Evolutionary conservation across 1,284 basidiomycete genomes (phyloP).

Genomic region (Ceratobasidium sp.): DNA sequence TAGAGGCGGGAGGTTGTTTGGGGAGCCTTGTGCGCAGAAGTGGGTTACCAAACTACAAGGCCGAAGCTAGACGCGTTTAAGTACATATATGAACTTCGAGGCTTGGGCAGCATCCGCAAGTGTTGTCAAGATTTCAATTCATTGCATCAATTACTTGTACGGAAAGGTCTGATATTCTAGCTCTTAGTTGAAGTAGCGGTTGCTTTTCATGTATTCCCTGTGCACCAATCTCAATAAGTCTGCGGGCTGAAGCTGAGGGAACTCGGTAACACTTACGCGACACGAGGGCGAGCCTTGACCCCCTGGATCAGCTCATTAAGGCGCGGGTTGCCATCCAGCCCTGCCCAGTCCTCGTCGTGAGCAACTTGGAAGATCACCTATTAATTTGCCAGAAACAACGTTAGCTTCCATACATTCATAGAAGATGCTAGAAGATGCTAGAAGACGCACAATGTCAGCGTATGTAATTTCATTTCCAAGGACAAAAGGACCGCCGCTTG

Average conservation of each 20-base stretch:
- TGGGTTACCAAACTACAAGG: conserved; percentile 85
- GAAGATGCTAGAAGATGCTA: neutral
- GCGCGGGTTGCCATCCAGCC: conserved; percentile 1
- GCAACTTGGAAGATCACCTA: conserved; percentile 15
- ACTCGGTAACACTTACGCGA: neutral
- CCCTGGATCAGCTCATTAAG: conserved; percentile 12
- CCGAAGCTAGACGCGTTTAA: conserved; percentile 98
- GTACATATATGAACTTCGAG: conserved; percentile 84
- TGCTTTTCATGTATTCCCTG: conserved; percentile 18
- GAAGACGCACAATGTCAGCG: neutral
- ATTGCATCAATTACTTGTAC: neutral
- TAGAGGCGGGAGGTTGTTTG: conserved; percentile 79
- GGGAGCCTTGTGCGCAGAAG: conserved; percentile 82
- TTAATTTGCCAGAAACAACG: too few relatives aligned
- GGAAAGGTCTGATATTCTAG: too few relatives aligned
- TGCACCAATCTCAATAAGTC: neutral
- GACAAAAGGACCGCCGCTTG: conserved; percentile 17
- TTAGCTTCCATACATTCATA: neutral
- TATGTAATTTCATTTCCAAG: conserved; percentile 19
- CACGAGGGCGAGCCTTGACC: conserved; percentile 7
- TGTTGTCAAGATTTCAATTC: too few relatives aligned
- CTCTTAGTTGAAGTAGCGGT: conserved; percentile 7
- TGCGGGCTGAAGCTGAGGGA: neutral
- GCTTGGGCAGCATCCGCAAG: conserved; percentile 14
- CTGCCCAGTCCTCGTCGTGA: conserved; percentile 9